These are phyloP conservation scores for Platanthera guangdongensis DNA, from an alignment of 106 monocot species.

Conservation along the genomic window DNA sequence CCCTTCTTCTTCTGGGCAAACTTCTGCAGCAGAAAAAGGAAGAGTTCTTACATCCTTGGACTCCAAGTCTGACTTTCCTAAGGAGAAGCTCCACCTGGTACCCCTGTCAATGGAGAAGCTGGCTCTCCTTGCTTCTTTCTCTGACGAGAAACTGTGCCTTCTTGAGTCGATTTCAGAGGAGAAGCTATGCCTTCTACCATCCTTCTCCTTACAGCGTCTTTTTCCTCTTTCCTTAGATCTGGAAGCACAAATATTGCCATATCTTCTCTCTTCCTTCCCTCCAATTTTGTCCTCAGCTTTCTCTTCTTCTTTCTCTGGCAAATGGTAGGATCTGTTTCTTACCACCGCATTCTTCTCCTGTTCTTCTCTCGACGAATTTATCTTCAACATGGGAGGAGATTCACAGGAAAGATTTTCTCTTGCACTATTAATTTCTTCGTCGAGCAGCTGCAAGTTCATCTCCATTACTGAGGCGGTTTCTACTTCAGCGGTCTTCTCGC, in stretches of 20 bases:
- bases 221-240: constrained; percentile 25
- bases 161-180: constrained; percentile 33
- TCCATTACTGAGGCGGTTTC: not conserved
- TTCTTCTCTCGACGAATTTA: not conserved
- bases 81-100: constrained; percentile 51
- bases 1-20: constrained; percentile 1
- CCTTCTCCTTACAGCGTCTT: constrained; percentile 42
- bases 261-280: constrained; percentile 29
- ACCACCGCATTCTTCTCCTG: constrained; percentile 8
- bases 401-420: constrained; percentile 3
- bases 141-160: constrained; percentile 53
- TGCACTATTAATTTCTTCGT: not conserved
- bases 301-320: constrained; percentile 9
- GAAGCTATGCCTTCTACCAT: constrained; percentile 42
- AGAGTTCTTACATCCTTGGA: constrained; percentile 5
- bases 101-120: constrained; percentile 6
- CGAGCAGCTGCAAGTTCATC: not conserved
- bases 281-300: not conserved
- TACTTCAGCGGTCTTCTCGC: not conserved
- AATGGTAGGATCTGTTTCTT: constrained; percentile 7
- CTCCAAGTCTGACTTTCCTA: constrained; percentile 34
- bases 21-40: not conserved
- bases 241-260: constrained; percentile 29
- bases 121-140: constrained; percentile 26
- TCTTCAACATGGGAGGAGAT: not conserved